Evolutionary conservation across 306 rosid species (phyloP), one percentile per base, ranked within the genome.

Genomic region (Spatholobus suberectus): DNA sequence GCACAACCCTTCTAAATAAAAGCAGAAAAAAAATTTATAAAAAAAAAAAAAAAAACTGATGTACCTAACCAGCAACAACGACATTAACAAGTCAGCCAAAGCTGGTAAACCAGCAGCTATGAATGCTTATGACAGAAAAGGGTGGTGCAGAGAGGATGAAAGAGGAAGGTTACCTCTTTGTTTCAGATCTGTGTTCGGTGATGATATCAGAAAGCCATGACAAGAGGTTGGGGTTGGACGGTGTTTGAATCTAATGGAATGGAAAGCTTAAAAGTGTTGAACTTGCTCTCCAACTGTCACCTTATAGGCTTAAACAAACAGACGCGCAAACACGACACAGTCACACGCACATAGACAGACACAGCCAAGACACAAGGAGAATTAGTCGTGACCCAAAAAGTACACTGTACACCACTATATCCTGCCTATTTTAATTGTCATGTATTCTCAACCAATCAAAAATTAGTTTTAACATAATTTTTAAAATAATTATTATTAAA

Each of bases 41-140:
- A 46, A 12, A 46, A 46, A 46, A 13, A 2, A 12, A 1, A 13
- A 47, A 3, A 20, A 12, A 18, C 5, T 8, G 59, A 37, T 68
- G 24, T 29, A 15, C 37, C 73, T 21, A 75, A 77, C 46, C 49
- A 71, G 63, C 72, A 32, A 73, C 77, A 80, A 63, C 46, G 73
- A 32, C 69, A 65, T 12, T 70, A 41, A 63, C 66, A 71, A 81
- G 72, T 77, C 73, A 85, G 82, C 27, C 8, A 8, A 21, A 78
- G 79, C 79, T 58, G 84, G 84, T 82, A 26, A 86, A 81, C 27
- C 69, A n/a, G n/a, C n/a, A n/a, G n/a, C n/a, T n/a, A n/a, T n/a
- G n/a, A n/a, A n/a, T n/a, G n/a, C n/a, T n/a, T n/a, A n/a, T n/a
- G 44, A 43, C 5, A 46, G 20, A 49, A 80, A 75, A 40, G 49